These are phyloP conservation scores for Immersiporthe knoxdaviesiana DNA, from an alignment of 2,329 filamentous ascomycete species.

Conservation along the genomic window DNA sequence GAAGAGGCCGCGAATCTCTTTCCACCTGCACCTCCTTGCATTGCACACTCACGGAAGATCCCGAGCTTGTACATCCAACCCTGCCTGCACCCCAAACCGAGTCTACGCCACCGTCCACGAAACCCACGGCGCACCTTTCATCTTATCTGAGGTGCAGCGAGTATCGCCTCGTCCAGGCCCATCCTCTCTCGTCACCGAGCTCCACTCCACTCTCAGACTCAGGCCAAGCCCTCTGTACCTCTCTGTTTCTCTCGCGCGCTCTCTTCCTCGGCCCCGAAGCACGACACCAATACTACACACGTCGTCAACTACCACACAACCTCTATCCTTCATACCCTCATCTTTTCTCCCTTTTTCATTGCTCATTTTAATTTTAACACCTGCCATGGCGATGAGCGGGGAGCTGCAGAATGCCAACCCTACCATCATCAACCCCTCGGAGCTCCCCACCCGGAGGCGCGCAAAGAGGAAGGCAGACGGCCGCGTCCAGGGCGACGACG, in stretches of 20 bases:
- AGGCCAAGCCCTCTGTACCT: neutral
- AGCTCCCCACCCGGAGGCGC: conserved; percentile 79
- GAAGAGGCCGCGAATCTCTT: neutral
- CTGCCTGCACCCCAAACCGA: too few species aligned
- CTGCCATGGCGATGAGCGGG: conserved; percentile 37
- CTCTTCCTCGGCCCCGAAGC: neutral
- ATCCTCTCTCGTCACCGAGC: conserved; percentile 5
- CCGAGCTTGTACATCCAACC: neutral
- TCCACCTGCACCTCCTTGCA: neutral
- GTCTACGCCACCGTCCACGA: neutral
- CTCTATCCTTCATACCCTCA: neutral
- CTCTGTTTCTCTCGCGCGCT: too few species aligned
- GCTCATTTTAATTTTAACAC: conserved; percentile 33
- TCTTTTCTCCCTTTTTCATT: neutral
- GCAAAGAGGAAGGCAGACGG: conserved; percentile 48
- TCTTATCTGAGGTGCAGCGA: conserved; percentile 20
- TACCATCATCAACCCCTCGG: conserved; percentile 83
- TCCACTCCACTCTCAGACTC: conserved; percentile 13
- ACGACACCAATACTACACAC: neutral
- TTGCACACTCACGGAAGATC: neutral
- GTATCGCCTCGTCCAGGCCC: conserved; percentile 17
- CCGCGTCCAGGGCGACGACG: conserved; percentile 50
- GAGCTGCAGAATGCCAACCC: conserved; percentile 81
- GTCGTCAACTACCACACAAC: neutral
- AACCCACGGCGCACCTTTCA: conserved; percentile 3